These are phyloP conservation scores for Casuarina cunninghamiana DNA, from an alignment of 306 rosid genomes.

Conservation along the genomic window DNA sequence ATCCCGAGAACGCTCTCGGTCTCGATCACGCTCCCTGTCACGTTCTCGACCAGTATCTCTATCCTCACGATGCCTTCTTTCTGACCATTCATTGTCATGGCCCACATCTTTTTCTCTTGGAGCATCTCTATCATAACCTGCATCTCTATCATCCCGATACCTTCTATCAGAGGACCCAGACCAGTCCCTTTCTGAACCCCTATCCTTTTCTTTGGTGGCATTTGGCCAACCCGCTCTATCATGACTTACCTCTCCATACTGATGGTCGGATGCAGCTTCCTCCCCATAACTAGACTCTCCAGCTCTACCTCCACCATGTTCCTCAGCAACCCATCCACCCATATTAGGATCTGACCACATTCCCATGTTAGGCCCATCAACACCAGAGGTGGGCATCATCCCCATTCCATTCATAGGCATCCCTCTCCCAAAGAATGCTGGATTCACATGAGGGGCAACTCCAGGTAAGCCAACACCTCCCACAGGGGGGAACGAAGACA, in stretches of 20 bases:
- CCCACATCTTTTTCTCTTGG: conserved; percentile 78
- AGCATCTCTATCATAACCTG: conserved; percentile 66
- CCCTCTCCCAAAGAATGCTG: conserved; percentile 95
- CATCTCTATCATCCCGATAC: conserved; percentile 87
- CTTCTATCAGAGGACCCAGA: conserved; percentile 90
- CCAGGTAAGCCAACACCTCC: conserved; percentile 94
- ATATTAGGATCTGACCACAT: conserved; percentile 96
- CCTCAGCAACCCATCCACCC: conserved; percentile 95
- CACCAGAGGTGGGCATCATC: conserved; percentile 83
- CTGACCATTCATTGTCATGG: conserved; percentile 72
- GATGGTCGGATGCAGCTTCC: conserved; percentile 94
- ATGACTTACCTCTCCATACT: conserved; percentile 84
- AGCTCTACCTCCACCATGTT: conserved; percentile 84
- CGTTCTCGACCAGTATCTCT: conserved; percentile 71
- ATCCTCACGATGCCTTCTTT: conserved; percentile 78
- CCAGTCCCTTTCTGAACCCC: conserved; percentile 94
- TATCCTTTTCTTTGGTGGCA: conserved; percentile 81
- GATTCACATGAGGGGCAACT: conserved; percentile 96
- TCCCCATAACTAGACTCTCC: conserved; percentile 96
- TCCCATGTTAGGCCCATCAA: conserved; percentile 95
- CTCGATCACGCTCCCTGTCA: conserved; percentile 56
- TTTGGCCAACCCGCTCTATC: conserved; percentile 86
- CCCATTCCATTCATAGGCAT: conserved; percentile 98
- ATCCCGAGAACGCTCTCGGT: conserved; percentile 57
- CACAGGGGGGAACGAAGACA: conserved; percentile 79